These are phyloP conservation scores for Scheffersomyces stambukii DNA, from an alignment of 1,139 yeast genomes.

Conservation along the genomic window DNA sequence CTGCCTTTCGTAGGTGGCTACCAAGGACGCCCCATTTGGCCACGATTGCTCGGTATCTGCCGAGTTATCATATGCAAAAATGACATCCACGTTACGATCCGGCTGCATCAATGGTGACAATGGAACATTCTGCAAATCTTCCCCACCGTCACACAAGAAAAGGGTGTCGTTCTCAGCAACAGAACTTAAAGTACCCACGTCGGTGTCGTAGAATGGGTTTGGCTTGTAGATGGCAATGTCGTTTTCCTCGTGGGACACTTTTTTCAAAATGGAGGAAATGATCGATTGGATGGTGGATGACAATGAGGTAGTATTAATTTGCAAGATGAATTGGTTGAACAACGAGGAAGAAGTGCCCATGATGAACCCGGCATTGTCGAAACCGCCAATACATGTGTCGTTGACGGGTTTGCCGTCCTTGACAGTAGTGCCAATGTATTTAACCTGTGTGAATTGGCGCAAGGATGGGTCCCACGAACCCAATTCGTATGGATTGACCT, in stretches of 20 bases:
- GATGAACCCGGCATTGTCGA: conserved; percentile 79
- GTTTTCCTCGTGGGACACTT: conserved; percentile 38
- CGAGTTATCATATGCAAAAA: conserved; percentile 49
- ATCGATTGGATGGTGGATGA: conserved; percentile 44
- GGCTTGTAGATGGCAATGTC: conserved; percentile 48
- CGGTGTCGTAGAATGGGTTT: conserved; percentile 49
- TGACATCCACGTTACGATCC: conserved; percentile 36
- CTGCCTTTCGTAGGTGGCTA: conserved; percentile 63
- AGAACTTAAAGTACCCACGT: conserved; percentile 28
- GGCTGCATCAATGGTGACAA: conserved; percentile 37
- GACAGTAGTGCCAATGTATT: conserved; percentile 65
- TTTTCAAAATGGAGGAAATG: conserved; percentile 40
- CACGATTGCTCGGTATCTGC: conserved; percentile 39
- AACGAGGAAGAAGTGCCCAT: conserved; percentile 81
- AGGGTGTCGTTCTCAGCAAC: conserved; percentile 33
- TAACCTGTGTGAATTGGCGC: conserved; percentile 23
- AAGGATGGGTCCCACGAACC: conserved; percentile 45
- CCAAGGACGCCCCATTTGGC: conserved; percentile 40
- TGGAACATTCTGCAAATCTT: conserved; percentile 40
- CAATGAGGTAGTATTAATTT: conserved; percentile 55
- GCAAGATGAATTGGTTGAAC: conserved; percentile 71
- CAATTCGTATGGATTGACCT: conserved; percentile 37
- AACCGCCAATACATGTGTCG: conserved; percentile 58
- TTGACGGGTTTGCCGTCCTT: conserved; percentile 49
- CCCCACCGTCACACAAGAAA: conserved; percentile 42